A percentile compares a stretch with the other conserved stretches of the same genome.
Evolutionary conservation across 108 stramenopile species (phyloP).

Genomic region (Cyclotella cryptica): DNA sequence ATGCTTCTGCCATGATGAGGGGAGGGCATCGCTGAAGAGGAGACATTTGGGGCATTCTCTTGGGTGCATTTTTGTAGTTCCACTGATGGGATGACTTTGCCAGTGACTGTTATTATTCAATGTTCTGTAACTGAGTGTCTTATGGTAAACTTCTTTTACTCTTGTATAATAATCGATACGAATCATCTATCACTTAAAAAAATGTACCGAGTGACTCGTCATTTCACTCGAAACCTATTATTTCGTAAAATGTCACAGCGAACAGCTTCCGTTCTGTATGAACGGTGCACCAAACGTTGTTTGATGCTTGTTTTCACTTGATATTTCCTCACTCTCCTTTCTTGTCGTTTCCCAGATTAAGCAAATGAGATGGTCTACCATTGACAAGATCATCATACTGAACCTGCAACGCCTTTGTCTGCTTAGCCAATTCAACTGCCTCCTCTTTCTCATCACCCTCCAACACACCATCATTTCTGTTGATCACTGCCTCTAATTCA

Average conservation of each 20-base stretch:
- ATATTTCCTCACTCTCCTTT: conserved; percentile 1
- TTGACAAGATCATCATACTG: conserved; percentile 66
- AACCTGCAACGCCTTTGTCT: conserved; percentile 55
- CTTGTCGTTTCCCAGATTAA: conserved; percentile 10
- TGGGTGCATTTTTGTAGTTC: neutral
- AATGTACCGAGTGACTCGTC: too few relatives aligned
- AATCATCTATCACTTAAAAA: too few relatives aligned
- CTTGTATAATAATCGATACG: too few relatives aligned
- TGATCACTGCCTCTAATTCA: conserved; percentile 48
- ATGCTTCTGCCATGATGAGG: conserved; percentile 45
- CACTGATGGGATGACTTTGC: neutral
- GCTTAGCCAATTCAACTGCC: conserved; percentile 42
- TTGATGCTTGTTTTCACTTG: neutral
- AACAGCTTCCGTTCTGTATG: too few relatives aligned
- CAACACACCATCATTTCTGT: conserved; percentile 23
- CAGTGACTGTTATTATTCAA: too few relatives aligned
- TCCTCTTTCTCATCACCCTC: conserved; percentile 45
- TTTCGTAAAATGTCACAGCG: too few relatives aligned
- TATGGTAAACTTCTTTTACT: too few relatives aligned
- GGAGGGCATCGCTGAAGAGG: conserved; percentile 15
- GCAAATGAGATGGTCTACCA: conserved; percentile 53
- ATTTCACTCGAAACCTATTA: too few relatives aligned
- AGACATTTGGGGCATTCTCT: neutral
- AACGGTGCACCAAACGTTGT: neutral
- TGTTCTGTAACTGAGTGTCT: too few relatives aligned